phyloP scores from a whole-genome alignment of 2,329 filamentous ascomycete species.

The Diaporthe sp. region DNA sequence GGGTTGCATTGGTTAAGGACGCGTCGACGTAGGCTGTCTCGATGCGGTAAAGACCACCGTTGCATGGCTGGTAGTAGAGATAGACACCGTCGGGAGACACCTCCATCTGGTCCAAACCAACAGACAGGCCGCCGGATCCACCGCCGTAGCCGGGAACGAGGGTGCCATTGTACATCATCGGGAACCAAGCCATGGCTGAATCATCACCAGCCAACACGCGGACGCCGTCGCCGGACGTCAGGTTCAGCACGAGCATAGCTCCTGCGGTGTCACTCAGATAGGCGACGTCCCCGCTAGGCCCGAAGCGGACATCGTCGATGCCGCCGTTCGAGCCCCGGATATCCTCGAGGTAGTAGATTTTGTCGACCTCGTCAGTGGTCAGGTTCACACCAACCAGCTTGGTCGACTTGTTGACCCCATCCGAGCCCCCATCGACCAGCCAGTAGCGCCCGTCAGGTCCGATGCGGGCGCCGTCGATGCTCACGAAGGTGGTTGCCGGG shows the following conservation, averaged over 20 bases:
- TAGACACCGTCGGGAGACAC: slow-evolving; percentile 52
- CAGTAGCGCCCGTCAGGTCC: slow-evolving; percentile 50
- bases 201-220: slow-evolving; percentile 37
- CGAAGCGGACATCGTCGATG: slow-evolving; percentile 53
- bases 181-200: slow-evolving; percentile 27
- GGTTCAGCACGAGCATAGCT: slow-evolving; percentile 14
- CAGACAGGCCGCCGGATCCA: slow-evolving; percentile 33
- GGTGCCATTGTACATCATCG: slow-evolving; percentile 21
- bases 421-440: slow-evolving; percentile 48
- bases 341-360: slow-evolving; percentile 50
- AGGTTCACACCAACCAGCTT: slow-evolving; percentile 52
- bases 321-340: slow-evolving; percentile 46
- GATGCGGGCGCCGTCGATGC: slow-evolving; percentile 47
- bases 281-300: slow-evolving; percentile 42
- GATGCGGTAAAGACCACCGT: slow-evolving; percentile 51
- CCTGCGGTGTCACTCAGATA: slow-evolving; percentile 43
- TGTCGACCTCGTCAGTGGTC: slow-evolving; percentile 48
- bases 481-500: slow-evolving; percentile 43
- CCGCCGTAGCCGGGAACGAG: slow-evolving; percentile 10
- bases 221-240: slow-evolving; percentile 11
- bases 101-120: slow-evolving; percentile 52
- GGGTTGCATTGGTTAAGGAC: slow-evolving; percentile 49
- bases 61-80: slow-evolving; percentile 53
- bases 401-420: slow-evolving; percentile 42
- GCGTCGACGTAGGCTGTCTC: slow-evolving; percentile 49